Percentiles rank a stretch among this genome's conserved stretches.
Conservation (phyloP, 441 rosid genomes). For the Bruguiera hainesii region DNA sequence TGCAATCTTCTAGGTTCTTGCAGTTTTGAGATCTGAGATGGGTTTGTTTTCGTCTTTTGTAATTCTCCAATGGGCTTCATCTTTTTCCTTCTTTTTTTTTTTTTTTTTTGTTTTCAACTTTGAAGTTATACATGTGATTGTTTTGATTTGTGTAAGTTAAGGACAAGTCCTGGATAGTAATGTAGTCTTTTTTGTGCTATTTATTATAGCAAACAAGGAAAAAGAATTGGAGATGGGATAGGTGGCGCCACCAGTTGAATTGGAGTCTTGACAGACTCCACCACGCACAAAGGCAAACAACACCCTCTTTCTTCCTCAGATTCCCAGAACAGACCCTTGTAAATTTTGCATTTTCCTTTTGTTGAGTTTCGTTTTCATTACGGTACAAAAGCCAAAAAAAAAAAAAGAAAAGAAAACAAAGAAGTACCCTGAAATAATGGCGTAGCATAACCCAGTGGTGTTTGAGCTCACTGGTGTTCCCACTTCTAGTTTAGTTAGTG, state of each 20-base stretch:
- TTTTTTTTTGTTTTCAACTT: background rate
- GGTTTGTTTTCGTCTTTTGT: background rate
- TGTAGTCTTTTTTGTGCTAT: background rate
- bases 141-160: no score
- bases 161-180: background rate
- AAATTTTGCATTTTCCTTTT: background rate
- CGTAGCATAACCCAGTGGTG: slow-evolving; percentile 3
- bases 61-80: background rate
- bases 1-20: background rate
- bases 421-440: background rate
- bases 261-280: background rate
- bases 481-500: slow-evolving; percentile 3
- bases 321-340: background rate
- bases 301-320: background rate
- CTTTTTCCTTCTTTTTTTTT: background rate
- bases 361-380: background rate
- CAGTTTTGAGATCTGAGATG: background rate
- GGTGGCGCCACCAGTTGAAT: background rate
- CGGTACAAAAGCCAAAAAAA: background rate
- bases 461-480: slow-evolving; percentile 1
- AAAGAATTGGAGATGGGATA: background rate
- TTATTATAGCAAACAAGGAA: background rate
- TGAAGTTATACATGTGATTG: no score
- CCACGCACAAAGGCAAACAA: background rate
- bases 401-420: background rate